Percentiles rank a stretch among this genome's conserved stretches.
phyloP scores from a whole-genome alignment of 2,329 filamentous ascomycete species.

The Davidsoniella eucalypti region DNA sequence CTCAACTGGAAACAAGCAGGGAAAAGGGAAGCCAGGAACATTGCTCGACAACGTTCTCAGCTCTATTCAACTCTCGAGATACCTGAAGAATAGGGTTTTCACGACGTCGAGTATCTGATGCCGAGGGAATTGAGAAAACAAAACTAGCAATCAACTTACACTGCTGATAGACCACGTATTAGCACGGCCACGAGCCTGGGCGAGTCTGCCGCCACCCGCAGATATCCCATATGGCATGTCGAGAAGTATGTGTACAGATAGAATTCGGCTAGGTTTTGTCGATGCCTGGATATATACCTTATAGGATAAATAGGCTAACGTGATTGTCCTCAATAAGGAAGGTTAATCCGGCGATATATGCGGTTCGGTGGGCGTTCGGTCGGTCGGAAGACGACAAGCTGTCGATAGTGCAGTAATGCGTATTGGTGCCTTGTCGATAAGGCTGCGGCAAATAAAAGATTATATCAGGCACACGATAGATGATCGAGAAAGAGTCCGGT shows the following conservation, averaged over 20 bases:
- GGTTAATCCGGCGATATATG: not conserved
- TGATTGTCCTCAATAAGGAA: conserved; percentile 1
- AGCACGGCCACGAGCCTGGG: conserved; percentile 6
- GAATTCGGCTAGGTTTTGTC: not conserved
- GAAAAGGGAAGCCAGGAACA: not conserved
- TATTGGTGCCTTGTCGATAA: too few species aligned
- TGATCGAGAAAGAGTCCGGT: too few species aligned
- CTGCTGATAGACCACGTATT: conserved; percentile 11
- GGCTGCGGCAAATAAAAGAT: too few species aligned
- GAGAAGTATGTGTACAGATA: not conserved
- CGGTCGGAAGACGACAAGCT: not conserved
- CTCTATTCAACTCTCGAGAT: not conserved
- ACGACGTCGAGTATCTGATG: too few species aligned
- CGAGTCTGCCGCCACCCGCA: conserved; percentile 7
- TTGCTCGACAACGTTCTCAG: not conserved
- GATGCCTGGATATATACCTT: not conserved
- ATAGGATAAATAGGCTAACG: not conserved
- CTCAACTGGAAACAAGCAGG: conserved; percentile 5
- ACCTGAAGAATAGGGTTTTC: not conserved
- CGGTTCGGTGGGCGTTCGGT: conserved; percentile 5
- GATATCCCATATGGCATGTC: conserved; percentile 10
- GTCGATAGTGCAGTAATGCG: too few species aligned
- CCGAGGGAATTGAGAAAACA: not conserved
- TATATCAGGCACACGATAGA: too few species aligned
- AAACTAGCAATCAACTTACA: conserved; percentile 2